Conservation (phyloP, 1,284 basidiomycete genomes). For the Polyporus tsugae region DNA sequence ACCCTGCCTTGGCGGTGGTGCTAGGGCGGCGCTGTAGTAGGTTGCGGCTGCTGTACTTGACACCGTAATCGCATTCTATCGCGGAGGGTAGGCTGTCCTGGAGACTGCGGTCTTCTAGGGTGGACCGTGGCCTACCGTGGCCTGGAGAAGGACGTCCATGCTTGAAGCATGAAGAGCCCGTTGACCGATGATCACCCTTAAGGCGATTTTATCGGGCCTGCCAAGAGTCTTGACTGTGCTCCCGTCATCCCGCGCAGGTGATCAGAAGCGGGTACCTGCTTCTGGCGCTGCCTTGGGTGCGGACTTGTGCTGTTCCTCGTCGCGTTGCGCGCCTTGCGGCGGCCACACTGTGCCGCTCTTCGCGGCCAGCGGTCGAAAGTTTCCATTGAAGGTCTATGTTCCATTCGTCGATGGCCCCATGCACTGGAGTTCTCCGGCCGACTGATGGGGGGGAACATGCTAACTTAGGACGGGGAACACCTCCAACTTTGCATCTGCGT, state of each 20-base stretch:
- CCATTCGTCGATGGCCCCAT: background rate
- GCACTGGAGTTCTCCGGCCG: background rate
- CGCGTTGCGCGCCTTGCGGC: background rate
- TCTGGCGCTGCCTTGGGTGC: slow-evolving; percentile 5
- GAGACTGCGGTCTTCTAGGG: background rate
- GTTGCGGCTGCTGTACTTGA: background rate
- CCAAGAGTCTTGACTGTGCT: slow-evolving; percentile 3
- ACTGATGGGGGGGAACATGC: too few species aligned
- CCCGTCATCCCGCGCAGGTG: background rate
- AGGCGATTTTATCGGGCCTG: background rate
- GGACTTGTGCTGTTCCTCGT: slow-evolving; percentile 9
- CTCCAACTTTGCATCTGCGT: background rate
- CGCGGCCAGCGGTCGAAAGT: background rate
- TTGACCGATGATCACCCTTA: background rate
- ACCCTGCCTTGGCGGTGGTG: background rate
- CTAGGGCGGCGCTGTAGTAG: background rate
- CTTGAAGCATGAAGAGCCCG: background rate
- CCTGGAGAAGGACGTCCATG: background rate
- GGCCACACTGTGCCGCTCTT: background rate
- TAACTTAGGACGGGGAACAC: background rate
- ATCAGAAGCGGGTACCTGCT: background rate
- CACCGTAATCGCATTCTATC: slow-evolving; percentile 4
- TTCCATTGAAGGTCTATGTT: background rate
- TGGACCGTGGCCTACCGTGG: background rate
- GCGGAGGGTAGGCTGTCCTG: background rate